Conservation (phyloP, 345 rosid species). For the Clarkia xantiana region DNA sequence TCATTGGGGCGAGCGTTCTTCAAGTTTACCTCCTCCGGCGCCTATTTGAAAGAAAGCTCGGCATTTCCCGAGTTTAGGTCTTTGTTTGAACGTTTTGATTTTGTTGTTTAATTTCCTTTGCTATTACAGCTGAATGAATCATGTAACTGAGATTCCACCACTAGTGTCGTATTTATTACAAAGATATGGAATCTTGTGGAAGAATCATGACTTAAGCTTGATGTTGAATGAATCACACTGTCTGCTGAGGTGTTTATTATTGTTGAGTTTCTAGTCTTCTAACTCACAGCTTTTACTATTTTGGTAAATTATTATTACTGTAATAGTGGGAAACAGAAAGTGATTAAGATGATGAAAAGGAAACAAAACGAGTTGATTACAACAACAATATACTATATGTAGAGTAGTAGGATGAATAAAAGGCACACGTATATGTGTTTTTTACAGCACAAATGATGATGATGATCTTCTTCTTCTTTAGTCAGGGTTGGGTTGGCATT, state of each 20-base stretch:
- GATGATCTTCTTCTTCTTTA: conserved; percentile 15
- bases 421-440: conserved; percentile 11
- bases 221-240: too few relatives aligned
- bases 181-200: too few relatives aligned
- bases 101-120: not conserved
- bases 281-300: too few relatives aligned
- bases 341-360: too few relatives aligned
- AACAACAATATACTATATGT: conserved; percentile 18
- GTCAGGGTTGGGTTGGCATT: not conserved
- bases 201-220: too few relatives aligned
- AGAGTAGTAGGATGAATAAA: not conserved
- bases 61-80: conserved; percentile 45
- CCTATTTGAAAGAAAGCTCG: conserved; percentile 53
- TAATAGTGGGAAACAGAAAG: not conserved
- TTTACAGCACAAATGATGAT: conserved; percentile 32
- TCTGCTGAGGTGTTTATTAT: too few relatives aligned
- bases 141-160: not conserved
- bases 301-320: too few relatives aligned
- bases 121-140: not conserved
- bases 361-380: too few relatives aligned
- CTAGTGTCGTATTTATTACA: too few relatives aligned
- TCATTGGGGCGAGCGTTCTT: conserved; percentile 38
- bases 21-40: conserved; percentile 61
- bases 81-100: not conserved
- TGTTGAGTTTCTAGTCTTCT: too few relatives aligned